Evolutionary conservation across 345 rosid species (phyloP), one percentile per base, ranked within the genome.

Genomic region (Aquilaria sinensis): DNA sequence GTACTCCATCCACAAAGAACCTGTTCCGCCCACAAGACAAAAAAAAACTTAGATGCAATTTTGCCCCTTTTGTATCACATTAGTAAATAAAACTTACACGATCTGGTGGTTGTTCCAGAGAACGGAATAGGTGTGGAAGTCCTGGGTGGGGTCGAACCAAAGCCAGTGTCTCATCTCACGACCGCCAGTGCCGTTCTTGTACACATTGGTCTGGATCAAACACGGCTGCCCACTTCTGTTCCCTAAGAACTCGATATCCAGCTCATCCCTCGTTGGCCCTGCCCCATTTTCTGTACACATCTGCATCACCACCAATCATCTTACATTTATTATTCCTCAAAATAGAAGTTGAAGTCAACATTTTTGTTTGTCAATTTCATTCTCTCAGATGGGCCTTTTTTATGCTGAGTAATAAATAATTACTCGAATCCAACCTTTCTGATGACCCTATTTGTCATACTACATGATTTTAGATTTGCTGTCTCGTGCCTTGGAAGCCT

Each of bases 141-240:
- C 99, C 67, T 75, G 79, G 9, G 99, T 94, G 11, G 97, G 97
- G 62, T 94, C 99, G 72, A 94, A 94, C 97, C 99, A 93, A 10
- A 93, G 95, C 59, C 73, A 56, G 80, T 93, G 97, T 62, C 97
- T 75, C 98, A 93, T 93, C 77, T 93, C 99, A 6, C 99, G 83
- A 33, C 60, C 56, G 2, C 99, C 99, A 31, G 81, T 83, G n/a
- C 99, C 99, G 53, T 88, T 85, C 68, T 94, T 94, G 74, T 75
- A 94, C 34, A 94, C 80, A 69, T 94, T 94, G 58, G 99, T 94
- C 62, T 94, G 99, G 33, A 94, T 80, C 55, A 94, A 60, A 62
- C 90, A 94, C 0, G 99, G 99, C 31, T 94, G 64, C 30, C 99
- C 97, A 2, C 79, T 88, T 70, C 97, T 83, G 47, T 94, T 94